phyloP scores from a whole-genome alignment of 2,329 filamentous ascomycete species.

The Aspergillus fijiensis region DNA sequence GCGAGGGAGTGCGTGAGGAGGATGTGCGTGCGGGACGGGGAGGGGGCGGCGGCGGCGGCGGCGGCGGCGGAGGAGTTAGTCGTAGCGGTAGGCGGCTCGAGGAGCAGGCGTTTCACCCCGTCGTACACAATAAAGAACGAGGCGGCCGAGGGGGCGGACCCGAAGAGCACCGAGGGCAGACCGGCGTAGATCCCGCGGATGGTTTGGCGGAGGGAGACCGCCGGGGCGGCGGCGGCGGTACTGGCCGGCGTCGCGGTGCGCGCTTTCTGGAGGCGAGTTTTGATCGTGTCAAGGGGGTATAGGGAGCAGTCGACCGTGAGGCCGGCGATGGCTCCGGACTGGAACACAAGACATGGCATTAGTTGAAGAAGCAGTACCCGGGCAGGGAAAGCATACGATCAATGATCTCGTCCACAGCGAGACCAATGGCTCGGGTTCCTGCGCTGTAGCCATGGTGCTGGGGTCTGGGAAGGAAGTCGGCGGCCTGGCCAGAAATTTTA shows the following conservation, averaged over 20 bases:
- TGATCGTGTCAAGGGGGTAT: conserved; percentile 97
- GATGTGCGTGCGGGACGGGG: conserved; percentile 34
- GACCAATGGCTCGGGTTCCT: conserved; percentile 36
- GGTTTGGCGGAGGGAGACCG: conserved; percentile 80
- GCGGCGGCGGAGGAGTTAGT: conserved; percentile 11
- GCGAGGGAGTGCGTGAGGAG: conserved; percentile 73
- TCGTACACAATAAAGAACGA: conserved; percentile 98
- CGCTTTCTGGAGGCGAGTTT: conserved; percentile 80
- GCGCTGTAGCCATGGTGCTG: conserved; percentile 28
- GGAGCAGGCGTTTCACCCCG: conserved; percentile 60
- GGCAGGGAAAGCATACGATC: conserved; percentile 28
- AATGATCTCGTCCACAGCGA: conserved; percentile 47
- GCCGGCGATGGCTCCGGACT: conserved; percentile 87
- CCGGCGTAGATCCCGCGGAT: conserved; percentile 92
- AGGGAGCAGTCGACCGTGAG: conserved; percentile 96
- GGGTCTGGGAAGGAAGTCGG: not conserved
- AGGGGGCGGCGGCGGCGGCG: conserved; percentile 24
- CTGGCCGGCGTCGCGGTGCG: conserved; percentile 50
- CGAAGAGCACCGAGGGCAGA: conserved; percentile 83
- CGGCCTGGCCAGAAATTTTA: not conserved
- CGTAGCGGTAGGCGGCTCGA: conserved; percentile 26
- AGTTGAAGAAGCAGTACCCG: not conserved
- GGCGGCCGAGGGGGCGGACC: conserved; percentile 88
- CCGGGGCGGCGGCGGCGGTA: conserved; percentile 49
- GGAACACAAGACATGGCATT: not conserved